A percentile compares a stretch with the other conserved stretches of the same genome.
phyloP scores from a whole-genome alignment of 495 filamentous ascomycete genomes.

The Podospora tetraspora region DNA sequence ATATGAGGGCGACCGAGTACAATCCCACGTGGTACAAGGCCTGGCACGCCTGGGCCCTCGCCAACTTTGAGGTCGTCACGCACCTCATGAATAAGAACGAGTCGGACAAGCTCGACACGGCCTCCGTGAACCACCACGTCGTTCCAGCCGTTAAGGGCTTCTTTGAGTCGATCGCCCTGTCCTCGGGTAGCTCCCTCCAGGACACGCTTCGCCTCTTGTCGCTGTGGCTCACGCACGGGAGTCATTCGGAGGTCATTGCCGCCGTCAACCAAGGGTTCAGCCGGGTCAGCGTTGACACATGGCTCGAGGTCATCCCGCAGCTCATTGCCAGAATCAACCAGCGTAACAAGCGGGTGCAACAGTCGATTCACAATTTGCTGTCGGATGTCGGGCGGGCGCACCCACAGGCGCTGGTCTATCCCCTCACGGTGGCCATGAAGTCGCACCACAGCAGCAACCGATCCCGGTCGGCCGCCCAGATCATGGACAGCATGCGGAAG shows the following conservation, averaged over 20 bases:
- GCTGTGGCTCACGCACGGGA: constrained; percentile 92
- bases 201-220: constrained; percentile 91
- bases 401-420: constrained; percentile 97
- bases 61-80: constrained; percentile 97
- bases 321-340: constrained; percentile 97
- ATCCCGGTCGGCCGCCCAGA: constrained; percentile 75
- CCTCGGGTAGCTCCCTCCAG: constrained; percentile 85
- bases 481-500: constrained; percentile 97
- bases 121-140: constrained; percentile 72
- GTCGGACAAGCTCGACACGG: constrained; percentile 47
- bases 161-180: constrained; percentile 90
- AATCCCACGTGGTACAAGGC: constrained; percentile 95
- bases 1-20: constrained; percentile 83
- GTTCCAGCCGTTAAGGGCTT: constrained; percentile 93
- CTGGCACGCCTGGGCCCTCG: constrained; percentile 98
- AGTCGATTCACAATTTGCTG: constrained; percentile 84
- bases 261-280: constrained; percentile 86
- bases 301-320: constrained; percentile 96
- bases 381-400: constrained; percentile 89
- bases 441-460: constrained; percentile 69
- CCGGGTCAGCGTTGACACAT: constrained; percentile 90
- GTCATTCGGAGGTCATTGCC: constrained; percentile 76
- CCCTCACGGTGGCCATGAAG: constrained; percentile 98
- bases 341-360: constrained; percentile 75
- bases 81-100: constrained; percentile 61